phyloP scores from a whole-genome alignment of 2,329 filamentous ascomycete species.

The Epichloe scottii region DNA sequence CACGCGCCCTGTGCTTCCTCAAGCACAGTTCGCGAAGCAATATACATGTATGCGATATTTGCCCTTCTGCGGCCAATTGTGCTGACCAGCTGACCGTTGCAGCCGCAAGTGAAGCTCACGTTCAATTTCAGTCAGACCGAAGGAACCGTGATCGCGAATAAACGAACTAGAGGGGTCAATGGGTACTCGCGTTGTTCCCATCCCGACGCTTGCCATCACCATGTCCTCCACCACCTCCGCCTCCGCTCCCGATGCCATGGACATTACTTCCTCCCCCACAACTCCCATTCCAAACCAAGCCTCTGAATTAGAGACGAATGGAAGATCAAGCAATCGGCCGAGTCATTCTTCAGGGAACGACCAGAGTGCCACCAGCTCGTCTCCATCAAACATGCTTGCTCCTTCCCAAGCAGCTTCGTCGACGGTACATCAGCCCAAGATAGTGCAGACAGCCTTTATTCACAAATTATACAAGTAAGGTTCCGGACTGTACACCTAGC shows the following conservation, averaged over 20 bases:
- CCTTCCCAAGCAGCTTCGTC: conserved; percentile 43
- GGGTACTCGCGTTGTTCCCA: conserved; percentile 42
- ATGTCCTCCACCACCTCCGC: conserved; percentile 46
- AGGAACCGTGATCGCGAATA: neutral
- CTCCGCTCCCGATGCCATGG: conserved; percentile 49
- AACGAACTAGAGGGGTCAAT: conserved; percentile 5
- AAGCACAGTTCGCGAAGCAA: neutral
- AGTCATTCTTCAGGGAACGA: conserved; percentile 28
- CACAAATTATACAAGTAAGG: conserved; percentile 96
- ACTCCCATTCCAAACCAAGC: conserved; percentile 31
- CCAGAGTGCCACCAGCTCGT: conserved; percentile 18
- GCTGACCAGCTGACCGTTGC: neutral
- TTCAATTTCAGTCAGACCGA: neutral
- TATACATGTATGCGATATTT: neutral
- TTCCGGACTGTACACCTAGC: neutral
- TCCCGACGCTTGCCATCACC: conserved; percentile 43
- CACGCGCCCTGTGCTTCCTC: neutral
- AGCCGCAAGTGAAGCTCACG: neutral
- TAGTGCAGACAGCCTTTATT: conserved; percentile 96
- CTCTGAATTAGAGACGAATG: conserved; percentile 29
- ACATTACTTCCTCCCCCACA: conserved; percentile 41
- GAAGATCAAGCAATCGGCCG: conserved; percentile 21
- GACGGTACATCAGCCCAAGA: conserved; percentile 85
- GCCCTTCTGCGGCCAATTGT: neutral
- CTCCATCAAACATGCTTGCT: conserved; percentile 32